Percentiles rank a stretch among this genome's conserved stretches.
These are phyloP conservation scores for Nematocida parisii DNA, from an alignment of 371 early-diverging fungal species.

Conservation along the genomic window DNA sequence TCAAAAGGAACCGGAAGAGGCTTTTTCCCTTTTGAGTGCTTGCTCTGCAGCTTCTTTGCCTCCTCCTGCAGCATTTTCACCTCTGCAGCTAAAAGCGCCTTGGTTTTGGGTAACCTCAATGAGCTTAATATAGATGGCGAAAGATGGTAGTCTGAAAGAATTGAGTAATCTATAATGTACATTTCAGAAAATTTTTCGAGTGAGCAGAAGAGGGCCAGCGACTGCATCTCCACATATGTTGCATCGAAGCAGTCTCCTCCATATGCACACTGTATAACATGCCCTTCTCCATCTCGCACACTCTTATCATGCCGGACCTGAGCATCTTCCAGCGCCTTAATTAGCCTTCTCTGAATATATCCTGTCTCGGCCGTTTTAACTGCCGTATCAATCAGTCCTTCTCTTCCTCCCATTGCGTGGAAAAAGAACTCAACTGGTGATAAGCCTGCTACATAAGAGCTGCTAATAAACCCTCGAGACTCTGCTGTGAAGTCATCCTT, in stretches of 20 bases:
- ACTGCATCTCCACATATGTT: constrained; percentile 69
- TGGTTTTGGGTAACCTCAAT: not conserved
- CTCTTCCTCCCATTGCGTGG: constrained; percentile 99
- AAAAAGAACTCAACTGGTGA: constrained; percentile 97
- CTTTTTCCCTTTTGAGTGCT: constrained; percentile 13
- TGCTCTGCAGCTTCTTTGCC: not conserved
- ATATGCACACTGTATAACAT: constrained; percentile 88
- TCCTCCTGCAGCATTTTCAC: constrained; percentile 41
- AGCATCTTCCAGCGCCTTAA: constrained; percentile 95
- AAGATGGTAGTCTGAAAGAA: constrained; percentile 30
- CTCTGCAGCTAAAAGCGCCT: constrained; percentile 26
- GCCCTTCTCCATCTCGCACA: constrained; percentile 85
- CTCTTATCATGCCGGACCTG: constrained; percentile 95
- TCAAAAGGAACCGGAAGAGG: constrained; percentile 52
- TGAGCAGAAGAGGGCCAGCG: constrained; percentile 38
- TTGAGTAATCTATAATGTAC: constrained; percentile 30
- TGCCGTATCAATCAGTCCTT: constrained; percentile 94
- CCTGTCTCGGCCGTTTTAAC: constrained; percentile 99
- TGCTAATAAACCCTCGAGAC: constrained; percentile 93
- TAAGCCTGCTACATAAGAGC: constrained; percentile 91
- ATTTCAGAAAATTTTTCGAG: constrained; percentile 12
- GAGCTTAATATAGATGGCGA: not conserved
- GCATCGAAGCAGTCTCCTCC: constrained; percentile 98
- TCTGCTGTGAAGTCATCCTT: constrained; percentile 95
- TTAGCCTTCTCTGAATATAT: constrained; percentile 96